Base-by-base conservation (phyloP, 176 grass and related monocot species). In the Oryza glumipatula region DNA sequence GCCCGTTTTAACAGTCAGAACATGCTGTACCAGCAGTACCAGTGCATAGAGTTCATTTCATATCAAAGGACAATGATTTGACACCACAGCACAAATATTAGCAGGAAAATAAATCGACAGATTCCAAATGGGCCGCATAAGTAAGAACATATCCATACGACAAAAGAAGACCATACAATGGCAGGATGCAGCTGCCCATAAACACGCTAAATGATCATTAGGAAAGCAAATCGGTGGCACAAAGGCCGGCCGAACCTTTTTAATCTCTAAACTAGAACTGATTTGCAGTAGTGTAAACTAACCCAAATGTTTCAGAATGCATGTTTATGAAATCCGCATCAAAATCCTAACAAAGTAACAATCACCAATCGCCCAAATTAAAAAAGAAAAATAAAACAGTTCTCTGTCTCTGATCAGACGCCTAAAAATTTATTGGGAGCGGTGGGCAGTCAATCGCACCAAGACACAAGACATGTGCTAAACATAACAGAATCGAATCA, bases 51-150 rank as follows among this genome's bases (percentile, higher is more conserved):
- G 79, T 76, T 83, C 54, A 87, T 49, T 91, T 76, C 80, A 87
- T 52, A 84, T 70, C 69, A 65, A 80, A 87, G 81, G 76, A 80
- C 76, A 64, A 64, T n/a, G 85, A 80, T 87, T 80, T 84, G 81
- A 84, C 85, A 76, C 83, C 70, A 79, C 89, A 43, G 0, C 52
- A 80, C 6, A 26, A 32, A 32, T 64, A 75, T 51, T 75, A 38
- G 5, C 39, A 69, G 68, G 30, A 0, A 32, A 44, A 84, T 38
- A 80, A 77, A 35, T 33, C 7, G 38, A 49, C 24, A 78, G 44
- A 28, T 60, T 80, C 72, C 47, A 74, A 45, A 58, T 63, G 49
- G 77, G 77, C 67, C 22, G 4, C 38, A 36, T 22, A 60, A 36
- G 41, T 39, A 52, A 74, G 68, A 61, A 63, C 61, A 15, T 77